Percentiles rank a stretch among this genome's conserved stretches.
These are phyloP conservation scores for Prunus yedoensis DNA, from an alignment of 331 rosid species.

Conservation along the genomic window DNA sequence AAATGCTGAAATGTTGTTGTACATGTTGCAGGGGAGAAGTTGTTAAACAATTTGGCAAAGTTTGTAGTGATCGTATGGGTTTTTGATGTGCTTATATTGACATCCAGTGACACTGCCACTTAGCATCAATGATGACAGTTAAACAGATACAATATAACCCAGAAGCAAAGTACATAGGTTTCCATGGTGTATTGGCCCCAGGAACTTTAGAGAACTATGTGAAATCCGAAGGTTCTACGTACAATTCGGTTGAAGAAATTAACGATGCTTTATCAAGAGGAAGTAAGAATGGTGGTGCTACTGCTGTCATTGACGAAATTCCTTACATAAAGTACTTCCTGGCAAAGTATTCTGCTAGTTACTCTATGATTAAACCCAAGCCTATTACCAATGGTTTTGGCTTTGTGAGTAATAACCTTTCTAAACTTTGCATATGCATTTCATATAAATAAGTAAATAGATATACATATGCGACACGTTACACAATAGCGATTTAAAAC, in stretches of 20 bases:
- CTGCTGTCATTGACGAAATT: not conserved
- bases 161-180: constrained; percentile 8
- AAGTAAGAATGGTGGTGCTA: constrained; percentile 14
- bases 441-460: too few relatives aligned
- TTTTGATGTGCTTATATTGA: constrained; percentile 14
- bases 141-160: constrained; percentile 2
- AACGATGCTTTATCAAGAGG: constrained; percentile 18
- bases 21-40: constrained; percentile 21
- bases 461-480: too few relatives aligned
- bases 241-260: not conserved
- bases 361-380: too few relatives aligned
- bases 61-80: constrained; percentile 24
- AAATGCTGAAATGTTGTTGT: too few relatives aligned
- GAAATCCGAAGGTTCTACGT: not conserved
- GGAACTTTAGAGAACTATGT: not conserved
- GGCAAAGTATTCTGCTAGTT: too few relatives aligned
- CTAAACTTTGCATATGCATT: too few relatives aligned
- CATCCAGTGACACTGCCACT: constrained; percentile 26
- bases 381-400: too few relatives aligned
- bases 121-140: constrained; percentile 23
- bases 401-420: too few relatives aligned
- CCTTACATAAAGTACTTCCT: not conserved
- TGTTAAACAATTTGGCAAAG: constrained; percentile 16
- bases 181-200: not conserved
- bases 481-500: too few relatives aligned